A percentile compares a stretch with the other conserved stretches of the same genome.
These are phyloP conservation scores for Pyrenophora tritici-repentis DNA, from an alignment of 2,329 filamentous ascomycete species.

Conservation along the genomic window DNA sequence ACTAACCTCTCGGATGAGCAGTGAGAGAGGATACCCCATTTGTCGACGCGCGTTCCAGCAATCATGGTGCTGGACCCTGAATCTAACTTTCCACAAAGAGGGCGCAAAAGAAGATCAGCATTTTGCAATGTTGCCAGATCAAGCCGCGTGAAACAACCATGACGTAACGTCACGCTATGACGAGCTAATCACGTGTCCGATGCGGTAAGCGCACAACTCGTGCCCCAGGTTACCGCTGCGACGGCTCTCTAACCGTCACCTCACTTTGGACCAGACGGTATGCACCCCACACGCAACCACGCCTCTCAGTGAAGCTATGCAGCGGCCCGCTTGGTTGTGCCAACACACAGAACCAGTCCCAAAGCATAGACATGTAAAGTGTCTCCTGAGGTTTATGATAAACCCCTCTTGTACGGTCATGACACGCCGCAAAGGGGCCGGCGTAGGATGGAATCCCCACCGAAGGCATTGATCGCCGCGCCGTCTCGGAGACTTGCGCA, in stretches of 20 bases:
- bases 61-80: background rate
- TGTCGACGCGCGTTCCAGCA: slow-evolving; percentile 4
- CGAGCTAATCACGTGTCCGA: slow-evolving; percentile 4
- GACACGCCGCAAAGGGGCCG: slow-evolving; percentile 11
- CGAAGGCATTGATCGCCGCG: slow-evolving; percentile 31
- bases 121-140: background rate
- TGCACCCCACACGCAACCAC: background rate
- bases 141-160: slow-evolving; percentile 7
- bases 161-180: slow-evolving; percentile 8
- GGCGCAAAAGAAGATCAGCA: background rate
- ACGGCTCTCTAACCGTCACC: background rate
- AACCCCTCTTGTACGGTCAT: slow-evolving; percentile 8
- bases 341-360: background rate
- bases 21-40: slow-evolving; percentile 1
- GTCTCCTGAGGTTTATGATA: background rate
- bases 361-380: background rate
- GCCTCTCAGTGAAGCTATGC: background rate
- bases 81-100: background rate
- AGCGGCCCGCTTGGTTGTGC: background rate
- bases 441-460: slow-evolving; percentile 13
- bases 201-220: slow-evolving; percentile 8
- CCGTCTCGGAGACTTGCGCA: slow-evolving; percentile 22
- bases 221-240: slow-evolving; percentile 4
- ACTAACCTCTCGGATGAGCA: no score
- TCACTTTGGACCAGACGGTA: background rate